Conservation (phyloP, 768 basidiomycete species). For the Crepidotus variabilis region DNA sequence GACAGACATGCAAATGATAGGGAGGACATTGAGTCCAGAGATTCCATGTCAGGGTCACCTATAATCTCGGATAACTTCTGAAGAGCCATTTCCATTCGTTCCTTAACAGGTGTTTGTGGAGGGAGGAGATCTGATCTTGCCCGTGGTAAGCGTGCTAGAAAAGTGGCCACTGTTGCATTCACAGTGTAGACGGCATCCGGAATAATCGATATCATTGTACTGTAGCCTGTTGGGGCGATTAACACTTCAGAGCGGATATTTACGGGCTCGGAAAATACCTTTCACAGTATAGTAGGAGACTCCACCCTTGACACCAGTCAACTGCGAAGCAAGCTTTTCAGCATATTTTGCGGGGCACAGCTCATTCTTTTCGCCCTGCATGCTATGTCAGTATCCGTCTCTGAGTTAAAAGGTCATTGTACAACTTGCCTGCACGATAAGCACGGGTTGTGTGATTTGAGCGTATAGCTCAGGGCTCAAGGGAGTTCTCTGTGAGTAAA, state of each 20-base stretch:
- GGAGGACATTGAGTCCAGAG: slow-evolving; percentile 53
- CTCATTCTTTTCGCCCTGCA: slow-evolving; percentile 60
- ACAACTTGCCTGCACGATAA: slow-evolving; percentile 60
- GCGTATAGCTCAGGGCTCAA: slow-evolving; percentile 44
- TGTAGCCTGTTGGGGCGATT: slow-evolving; percentile 37
- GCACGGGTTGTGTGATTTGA: slow-evolving; percentile 57
- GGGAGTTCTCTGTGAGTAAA: slow-evolving; percentile 45
- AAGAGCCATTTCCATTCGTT: slow-evolving; percentile 57
- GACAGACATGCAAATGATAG: slow-evolving; percentile 68
- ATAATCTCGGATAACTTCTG: slow-evolving; percentile 48
- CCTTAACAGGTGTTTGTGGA: slow-evolving; percentile 28
- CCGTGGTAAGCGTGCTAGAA: slow-evolving; percentile 52
- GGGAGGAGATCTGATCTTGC: slow-evolving; percentile 44
- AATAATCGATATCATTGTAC: slow-evolving; percentile 50
- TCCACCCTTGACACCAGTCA: slow-evolving; percentile 46
- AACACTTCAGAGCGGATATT: background rate
- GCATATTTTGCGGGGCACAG: slow-evolving; percentile 53
- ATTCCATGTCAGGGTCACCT: slow-evolving; percentile 38
- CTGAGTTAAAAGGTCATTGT: background rate
- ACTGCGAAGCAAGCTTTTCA: slow-evolving; percentile 44
- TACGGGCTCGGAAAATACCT: slow-evolving; percentile 34
- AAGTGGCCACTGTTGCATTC: slow-evolving; percentile 61
- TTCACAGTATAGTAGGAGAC: slow-evolving; percentile 56
- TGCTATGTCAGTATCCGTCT: background rate
- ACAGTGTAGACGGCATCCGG: slow-evolving; percentile 56